phyloP scores from a whole-genome alignment of 2,329 filamentous ascomycete species.

The Fusarium sp. region DNA sequence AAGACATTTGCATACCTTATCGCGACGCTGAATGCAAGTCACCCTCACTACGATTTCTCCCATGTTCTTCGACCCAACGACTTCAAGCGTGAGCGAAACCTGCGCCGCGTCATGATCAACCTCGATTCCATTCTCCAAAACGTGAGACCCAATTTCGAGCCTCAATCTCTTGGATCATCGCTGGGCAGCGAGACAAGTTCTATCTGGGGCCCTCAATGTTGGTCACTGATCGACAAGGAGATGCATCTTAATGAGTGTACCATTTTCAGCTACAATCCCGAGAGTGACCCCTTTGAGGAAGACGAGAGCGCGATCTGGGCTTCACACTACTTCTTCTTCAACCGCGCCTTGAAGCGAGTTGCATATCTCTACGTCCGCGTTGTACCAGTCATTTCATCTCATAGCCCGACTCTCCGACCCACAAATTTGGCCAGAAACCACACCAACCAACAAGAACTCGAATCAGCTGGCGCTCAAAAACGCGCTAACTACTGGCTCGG shows the following conservation, averaged over 20 bases:
- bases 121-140: constrained; percentile 90
- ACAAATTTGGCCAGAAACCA: constrained; percentile 45
- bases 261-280: constrained; percentile 88
- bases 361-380: constrained; percentile 93
- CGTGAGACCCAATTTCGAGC: constrained; percentile 74
- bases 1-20: constrained; percentile 96
- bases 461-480: constrained; percentile 64
- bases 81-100: constrained; percentile 84
- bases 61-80: constrained; percentile 89
- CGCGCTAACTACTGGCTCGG: constrained; percentile 91
- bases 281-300: constrained; percentile 89
- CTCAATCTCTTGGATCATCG: constrained; percentile 55
- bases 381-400: constrained; percentile 78
- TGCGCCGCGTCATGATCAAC: constrained; percentile 85
- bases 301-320: constrained; percentile 96
- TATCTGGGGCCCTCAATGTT: constrained; percentile 90
- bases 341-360: constrained; percentile 89
- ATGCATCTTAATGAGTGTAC: constrained; percentile 92
- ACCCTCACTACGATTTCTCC: constrained; percentile 93
- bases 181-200: constrained; percentile 62
- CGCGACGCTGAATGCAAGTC: constrained; percentile 93
- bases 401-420: constrained; percentile 63
- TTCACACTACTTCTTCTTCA: constrained; percentile 97
- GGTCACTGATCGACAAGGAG: constrained; percentile 91
- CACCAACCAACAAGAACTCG: constrained; percentile 43